Evolutionary conservation across 2,329 filamentous ascomycete species (phyloP).

Genomic region (Cercospora sp.): DNA sequence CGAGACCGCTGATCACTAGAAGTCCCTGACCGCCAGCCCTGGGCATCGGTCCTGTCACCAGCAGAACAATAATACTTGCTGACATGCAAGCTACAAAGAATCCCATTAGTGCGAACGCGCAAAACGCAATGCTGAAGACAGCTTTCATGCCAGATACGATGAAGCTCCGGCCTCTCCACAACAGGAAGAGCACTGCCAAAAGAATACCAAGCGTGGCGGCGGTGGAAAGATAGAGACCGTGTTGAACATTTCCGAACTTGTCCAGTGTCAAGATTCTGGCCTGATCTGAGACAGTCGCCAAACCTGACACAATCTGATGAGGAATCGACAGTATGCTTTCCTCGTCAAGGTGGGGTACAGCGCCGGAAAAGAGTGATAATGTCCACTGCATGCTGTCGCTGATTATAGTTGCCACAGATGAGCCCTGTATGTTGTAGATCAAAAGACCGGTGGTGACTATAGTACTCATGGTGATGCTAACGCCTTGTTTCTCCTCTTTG

Average conservation of each 20-base stretch:
- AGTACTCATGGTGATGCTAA: neutral
- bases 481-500: neutral
- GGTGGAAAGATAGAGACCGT: neutral
- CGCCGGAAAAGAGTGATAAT: neutral
- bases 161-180: neutral
- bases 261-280: neutral
- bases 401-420: neutral
- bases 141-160: neutral
- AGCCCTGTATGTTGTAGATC: neutral
- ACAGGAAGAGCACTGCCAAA: neutral
- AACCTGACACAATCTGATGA: neutral
- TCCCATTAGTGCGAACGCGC: neutral
- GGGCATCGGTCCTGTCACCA: neutral
- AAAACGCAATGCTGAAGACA: neutral
- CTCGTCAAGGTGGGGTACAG: neutral
- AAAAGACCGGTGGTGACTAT: neutral
- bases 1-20: neutral
- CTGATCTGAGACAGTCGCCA: neutral
- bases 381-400: neutral
- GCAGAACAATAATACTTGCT: neutral
- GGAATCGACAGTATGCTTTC: neutral
- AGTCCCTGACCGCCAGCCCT: neutral
- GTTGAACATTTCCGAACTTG: neutral
- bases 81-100: neutral
- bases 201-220: neutral